Base-by-base conservation (phyloP, 805 yeast genomes). In the Yarrowia sp. region DNA sequence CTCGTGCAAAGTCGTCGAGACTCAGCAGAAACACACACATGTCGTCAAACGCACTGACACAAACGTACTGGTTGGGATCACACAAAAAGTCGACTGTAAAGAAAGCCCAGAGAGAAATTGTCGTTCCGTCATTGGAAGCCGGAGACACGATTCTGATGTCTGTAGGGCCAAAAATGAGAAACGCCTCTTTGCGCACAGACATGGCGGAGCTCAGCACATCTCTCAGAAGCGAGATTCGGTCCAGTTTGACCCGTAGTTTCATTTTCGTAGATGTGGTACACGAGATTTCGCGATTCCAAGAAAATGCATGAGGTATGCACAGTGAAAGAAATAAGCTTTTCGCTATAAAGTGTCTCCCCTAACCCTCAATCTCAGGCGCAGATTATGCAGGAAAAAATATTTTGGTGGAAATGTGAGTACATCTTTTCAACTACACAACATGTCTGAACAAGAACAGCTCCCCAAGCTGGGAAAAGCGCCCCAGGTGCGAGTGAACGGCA, bases 401-500 rank as follows among this genome's bases (percentile, higher is more conserved):
- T 50, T 35, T 19, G 19, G 19, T 19, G 19, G 19, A 19, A 19
- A 19, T 19, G 19, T 19, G 11, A 36, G 10, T 3, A 35, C 8
- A 16, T 42, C 19, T 42, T 42, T 7, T n/a, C 40, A 42, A 15
- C 7, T n/a, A 15, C 46, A 42, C 46, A 42, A 22, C 26, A 56
- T 59, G 65, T 59, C 65, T 15, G 52, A 43, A 5, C 40, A 56
- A 11, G n/a, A 15, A 16, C 58, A 53, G 7, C 43, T 59, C 14
- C 65, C 50, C 35, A 59, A 59, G 65, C 52, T 63, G 40, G 56
- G 67, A 1, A 36, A 63, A n/a, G 48, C 67, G n/a, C 67, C 67
- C 11, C 32, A 38, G 16, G 67, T 67, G 32, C 67, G 75, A 71
- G 79, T 77, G 22, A 76, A 78, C 36, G 81, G 80, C 58, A 74